phyloP scores from a whole-genome alignment of 1,139 yeast genomes.

The Kodamaea sp. region DNA sequence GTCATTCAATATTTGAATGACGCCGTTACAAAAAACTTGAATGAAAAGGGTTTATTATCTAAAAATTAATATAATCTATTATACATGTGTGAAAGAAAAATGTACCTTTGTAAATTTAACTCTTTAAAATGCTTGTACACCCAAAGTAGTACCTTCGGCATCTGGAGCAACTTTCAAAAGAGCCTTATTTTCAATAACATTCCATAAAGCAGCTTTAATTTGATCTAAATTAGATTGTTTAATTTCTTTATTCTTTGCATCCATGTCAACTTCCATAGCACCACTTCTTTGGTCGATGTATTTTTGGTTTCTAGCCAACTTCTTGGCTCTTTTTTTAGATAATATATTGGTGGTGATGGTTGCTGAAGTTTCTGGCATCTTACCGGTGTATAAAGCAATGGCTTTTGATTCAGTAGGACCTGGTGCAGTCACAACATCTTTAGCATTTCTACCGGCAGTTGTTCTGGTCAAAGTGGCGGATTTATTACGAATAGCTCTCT shows the following conservation, averaged over 20 bases:
- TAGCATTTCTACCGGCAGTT: conserved; percentile 40
- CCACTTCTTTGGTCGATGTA: conserved; percentile 59
- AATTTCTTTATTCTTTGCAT: conserved; percentile 25
- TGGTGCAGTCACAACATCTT: conserved; percentile 29
- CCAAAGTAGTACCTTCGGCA: conserved; percentile 82
- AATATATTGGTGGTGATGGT: conserved; percentile 56
- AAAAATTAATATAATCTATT: background rate
- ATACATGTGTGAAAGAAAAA: background rate
- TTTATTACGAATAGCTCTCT: conserved; percentile 51
- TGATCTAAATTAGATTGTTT: conserved; percentile 39
- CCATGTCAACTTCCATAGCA: conserved; percentile 49
- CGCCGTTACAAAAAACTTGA: conserved; percentile 46
- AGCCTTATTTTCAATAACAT: conserved; percentile 57
- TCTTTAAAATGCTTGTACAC: conserved; percentile 54
- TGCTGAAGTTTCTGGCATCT: conserved; percentile 30
- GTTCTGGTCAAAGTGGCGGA: conserved; percentile 40
- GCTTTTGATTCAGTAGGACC: conserved; percentile 55
- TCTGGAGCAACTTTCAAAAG: conserved; percentile 38
- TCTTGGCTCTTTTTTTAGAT: conserved; percentile 78
- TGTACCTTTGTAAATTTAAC: background rate
- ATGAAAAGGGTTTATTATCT: conserved; percentile 23
- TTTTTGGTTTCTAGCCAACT: conserved; percentile 74
- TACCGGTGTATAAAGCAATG: conserved; percentile 59
- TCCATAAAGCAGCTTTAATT: conserved; percentile 67
- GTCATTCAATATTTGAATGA: conserved; percentile 66